Base-by-base conservation (phyloP, 2,329 filamentous ascomycete species). In the Epichloe scottii region DNA sequence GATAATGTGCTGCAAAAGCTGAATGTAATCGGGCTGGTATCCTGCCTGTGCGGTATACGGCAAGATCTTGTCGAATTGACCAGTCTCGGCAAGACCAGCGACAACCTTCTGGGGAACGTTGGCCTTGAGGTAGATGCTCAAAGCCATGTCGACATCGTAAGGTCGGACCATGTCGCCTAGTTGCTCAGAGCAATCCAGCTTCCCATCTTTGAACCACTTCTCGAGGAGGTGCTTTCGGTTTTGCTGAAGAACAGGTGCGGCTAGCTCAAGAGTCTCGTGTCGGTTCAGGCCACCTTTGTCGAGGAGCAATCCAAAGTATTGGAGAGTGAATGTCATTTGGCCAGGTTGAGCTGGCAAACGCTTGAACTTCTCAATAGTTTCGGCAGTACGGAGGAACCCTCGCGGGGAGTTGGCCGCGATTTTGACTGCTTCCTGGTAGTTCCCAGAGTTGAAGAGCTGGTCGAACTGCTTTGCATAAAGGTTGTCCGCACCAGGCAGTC, bases 331-430 rank as follows among this genome's bases (percentile, higher is more conserved):
- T 1, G 93, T 95, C 71, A 98, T 88, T 66, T 94, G 87, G 43
- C 89, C 88, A 35, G 84, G 84, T 59, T 87, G 81, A 55, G 84
- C 79, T 14, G 89, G 88, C 15, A 94, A 76, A 51, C 80, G 81
- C 79, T 97, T 97, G 74, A 98, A 94, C 60, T 87, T 84, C 71
- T 96, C 90, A 65, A 98, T 97, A 6, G 93, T 98, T 63, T 95
- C 88, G 21, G 88, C 78, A 2, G 91, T 97, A 58, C 93, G 87
- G 51, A 98, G 76, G 75, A 98, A 98, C 46, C 93, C 93, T 53
- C 91, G 84, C 3, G 93, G 93, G 3, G 93, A 98, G 74, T 94
- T 95, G 48, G 93, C 94, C 43, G 93, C 94, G 60, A 95, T 85
- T 76, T 95, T 96, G 48, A 93, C 93, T 53, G 93, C 93, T 63